phyloP scores from a whole-genome alignment of 345 rosid species.

The Erysimum cheiranthoides region DNA sequence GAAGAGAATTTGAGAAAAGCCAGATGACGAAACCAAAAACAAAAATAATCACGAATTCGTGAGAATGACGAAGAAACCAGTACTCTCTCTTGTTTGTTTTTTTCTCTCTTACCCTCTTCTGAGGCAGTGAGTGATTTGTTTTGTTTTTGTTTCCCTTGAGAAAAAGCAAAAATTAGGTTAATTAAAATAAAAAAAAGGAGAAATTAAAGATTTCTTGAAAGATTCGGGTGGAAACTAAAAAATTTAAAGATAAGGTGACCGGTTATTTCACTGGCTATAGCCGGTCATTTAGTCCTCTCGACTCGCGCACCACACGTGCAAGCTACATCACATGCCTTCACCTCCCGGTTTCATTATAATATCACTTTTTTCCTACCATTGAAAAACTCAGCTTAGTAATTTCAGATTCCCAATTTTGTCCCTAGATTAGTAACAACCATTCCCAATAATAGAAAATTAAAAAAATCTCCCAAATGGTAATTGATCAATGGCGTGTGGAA shows the following conservation, averaged over 20 bases:
- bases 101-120: slow-evolving; percentile 39
- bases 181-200: neutral
- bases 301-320: slow-evolving; percentile 45
- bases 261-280: slow-evolving; percentile 28
- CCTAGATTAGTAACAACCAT: neutral
- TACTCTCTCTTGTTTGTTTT: slow-evolving; percentile 35
- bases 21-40: slow-evolving; percentile 29
- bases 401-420: slow-evolving; percentile 21
- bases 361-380: neutral
- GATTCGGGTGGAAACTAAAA: slow-evolving; percentile 40
- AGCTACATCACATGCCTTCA: slow-evolving; percentile 41
- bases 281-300: slow-evolving; percentile 43
- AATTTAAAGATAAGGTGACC: slow-evolving; percentile 30
- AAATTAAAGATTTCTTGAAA: slow-evolving; percentile 30
- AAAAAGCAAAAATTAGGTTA: neutral
- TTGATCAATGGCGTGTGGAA: neutral
- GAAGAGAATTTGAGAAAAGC: slow-evolving; percentile 40
- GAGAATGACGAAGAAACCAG: slow-evolving; percentile 42
- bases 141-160: slow-evolving; percentile 20
- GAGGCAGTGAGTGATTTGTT: slow-evolving; percentile 41
- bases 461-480: no score
- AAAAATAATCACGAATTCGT: slow-evolving; percentile 26
- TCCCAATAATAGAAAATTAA: neutral
- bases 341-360: slow-evolving; percentile 36
- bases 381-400: slow-evolving; percentile 5